Evolutionary conservation across 306 rosid species (phyloP).

Genomic region (Medicago lupulina): DNA sequence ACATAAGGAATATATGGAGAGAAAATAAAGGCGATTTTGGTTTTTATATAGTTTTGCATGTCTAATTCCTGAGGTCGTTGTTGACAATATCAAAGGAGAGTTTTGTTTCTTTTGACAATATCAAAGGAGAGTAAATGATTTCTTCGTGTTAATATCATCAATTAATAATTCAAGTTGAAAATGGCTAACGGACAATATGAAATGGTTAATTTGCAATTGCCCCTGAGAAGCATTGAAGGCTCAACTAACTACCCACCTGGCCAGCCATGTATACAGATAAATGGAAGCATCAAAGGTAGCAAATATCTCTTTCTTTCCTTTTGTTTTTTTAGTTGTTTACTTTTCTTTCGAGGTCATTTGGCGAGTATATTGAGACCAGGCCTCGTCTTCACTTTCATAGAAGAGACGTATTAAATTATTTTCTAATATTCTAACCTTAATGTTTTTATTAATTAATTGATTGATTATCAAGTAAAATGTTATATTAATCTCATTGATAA

Average conservation of each 20-base stretch:
- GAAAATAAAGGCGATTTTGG: slow-evolving; percentile 21
- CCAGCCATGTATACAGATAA: slow-evolving; percentile 41
- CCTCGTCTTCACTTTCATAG: slow-evolving; percentile 9
- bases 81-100: background rate
- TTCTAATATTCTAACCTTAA: background rate
- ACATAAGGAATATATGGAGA: background rate
- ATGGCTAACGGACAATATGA: slow-evolving; percentile 16
- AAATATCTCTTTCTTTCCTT: background rate
- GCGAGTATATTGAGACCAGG: slow-evolving; percentile 7
- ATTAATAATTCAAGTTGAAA: background rate
- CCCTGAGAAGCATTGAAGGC: slow-evolving; percentile 44
- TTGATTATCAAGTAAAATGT: background rate
- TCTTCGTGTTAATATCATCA: no score
- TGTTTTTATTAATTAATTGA: no score
- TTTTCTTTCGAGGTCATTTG: slow-evolving; percentile 3
- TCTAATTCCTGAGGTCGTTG: background rate
- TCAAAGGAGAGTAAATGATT: background rate
- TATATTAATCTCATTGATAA: background rate
- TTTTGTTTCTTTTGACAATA: background rate
- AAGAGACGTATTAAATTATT: background rate
- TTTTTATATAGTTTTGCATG: background rate
- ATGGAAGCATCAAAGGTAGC: slow-evolving; percentile 20
- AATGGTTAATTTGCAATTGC: slow-evolving; percentile 5
- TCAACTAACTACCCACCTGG: background rate
- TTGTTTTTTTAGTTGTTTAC: background rate